These are phyloP conservation scores for Aspergillus sparsus DNA, from an alignment of 495 filamentous ascomycete species.

Conservation along the genomic window DNA sequence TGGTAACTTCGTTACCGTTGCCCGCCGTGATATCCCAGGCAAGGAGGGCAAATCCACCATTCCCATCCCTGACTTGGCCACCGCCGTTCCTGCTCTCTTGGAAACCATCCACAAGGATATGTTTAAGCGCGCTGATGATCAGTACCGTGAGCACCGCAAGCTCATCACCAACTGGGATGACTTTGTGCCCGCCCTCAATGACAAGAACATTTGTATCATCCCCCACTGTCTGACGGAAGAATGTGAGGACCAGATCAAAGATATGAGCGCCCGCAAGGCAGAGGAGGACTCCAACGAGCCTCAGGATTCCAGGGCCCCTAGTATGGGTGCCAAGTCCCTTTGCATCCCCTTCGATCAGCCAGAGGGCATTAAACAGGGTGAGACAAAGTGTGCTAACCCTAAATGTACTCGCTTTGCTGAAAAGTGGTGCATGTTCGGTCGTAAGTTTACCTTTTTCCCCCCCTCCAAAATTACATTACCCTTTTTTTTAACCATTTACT, in stretches of 20 bases:
- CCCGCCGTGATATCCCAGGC: constrained; percentile 76
- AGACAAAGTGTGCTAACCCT: constrained; percentile 88
- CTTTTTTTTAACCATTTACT: constrained; percentile 5
- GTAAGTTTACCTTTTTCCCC: constrained; percentile 36
- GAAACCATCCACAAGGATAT: constrained; percentile 86
- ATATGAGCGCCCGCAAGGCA: constrained; percentile 71
- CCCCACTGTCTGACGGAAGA: constrained; percentile 78
- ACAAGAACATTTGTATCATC: constrained; percentile 87
- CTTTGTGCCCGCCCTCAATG: constrained; percentile 81
- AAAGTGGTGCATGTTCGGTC: constrained; percentile 86
- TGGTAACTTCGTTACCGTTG: constrained; percentile 77
- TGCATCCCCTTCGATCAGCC: constrained; percentile 99
- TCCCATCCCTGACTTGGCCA: constrained; percentile 67
- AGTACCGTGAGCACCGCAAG: constrained; percentile 77
- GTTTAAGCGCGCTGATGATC: constrained; percentile 75
- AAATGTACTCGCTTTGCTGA: constrained; percentile 72
- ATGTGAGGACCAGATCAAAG: constrained; percentile 95
- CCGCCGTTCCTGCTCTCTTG: constrained; percentile 73
- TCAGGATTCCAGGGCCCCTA: constrained; percentile 77
- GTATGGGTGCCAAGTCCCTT: constrained; percentile 95
- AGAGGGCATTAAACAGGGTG: constrained; percentile 70
- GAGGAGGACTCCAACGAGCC: constrained; percentile 66
- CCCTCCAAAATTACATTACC: constrained; percentile 10
- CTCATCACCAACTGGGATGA: constrained; percentile 84
- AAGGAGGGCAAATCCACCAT: constrained; percentile 73